Evolutionary conservation across 2,329 filamentous ascomycete species (phyloP), one percentile per base, ranked within the genome.

Genomic region (Microcyclosporella mali): DNA sequence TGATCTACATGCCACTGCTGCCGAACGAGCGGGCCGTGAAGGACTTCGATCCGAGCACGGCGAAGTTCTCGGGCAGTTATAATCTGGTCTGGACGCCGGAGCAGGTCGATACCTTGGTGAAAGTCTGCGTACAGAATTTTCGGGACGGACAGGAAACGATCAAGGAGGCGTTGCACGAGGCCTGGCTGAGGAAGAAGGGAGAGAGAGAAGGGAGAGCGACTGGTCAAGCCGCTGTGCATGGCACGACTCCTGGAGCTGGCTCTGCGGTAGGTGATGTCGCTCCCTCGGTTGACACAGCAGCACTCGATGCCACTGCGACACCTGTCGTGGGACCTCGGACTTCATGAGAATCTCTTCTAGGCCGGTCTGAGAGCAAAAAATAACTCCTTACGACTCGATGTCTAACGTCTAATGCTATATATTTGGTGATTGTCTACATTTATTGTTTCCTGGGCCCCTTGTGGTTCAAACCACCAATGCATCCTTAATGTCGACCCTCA

Each of bases 401-500:
- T n/a, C 30, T 25, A 25, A 25, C 30, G 30, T 16, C n/a, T 32
- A 6, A 14, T 14, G 30, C 6, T 16, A 32, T 32, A 6, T 32
- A 6, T 25, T 6, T 6, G 9, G 9, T 32, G 21, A 25, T 6
- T 25, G 21, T 25, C 21, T 9, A 25, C 25, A 28, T 37, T 14
- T 27, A 25, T 16, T 4, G 6, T 16, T 12, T 12, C 15, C 30
- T 29, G 9, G 28, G 15, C n/a, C 30, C 30, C 33, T n/a, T n/a
- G n/a, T n/a, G n/a, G n/a, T 34, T 47, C 37, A 46, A 12, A 18
- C 34, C 9, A 51, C 37, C 59, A 82, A 65, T 37, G 78, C 78
- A 64, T 87, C 73, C 45, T 66, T 69, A 53, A 94, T 78, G 68
- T 87, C 79, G 51, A 94, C 65, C 52, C 75, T 78, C 41, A 85